These are phyloP conservation scores for Rhizophlyctis rosea DNA, from an alignment of 192 early-diverging fungal species.

Conservation along the genomic window DNA sequence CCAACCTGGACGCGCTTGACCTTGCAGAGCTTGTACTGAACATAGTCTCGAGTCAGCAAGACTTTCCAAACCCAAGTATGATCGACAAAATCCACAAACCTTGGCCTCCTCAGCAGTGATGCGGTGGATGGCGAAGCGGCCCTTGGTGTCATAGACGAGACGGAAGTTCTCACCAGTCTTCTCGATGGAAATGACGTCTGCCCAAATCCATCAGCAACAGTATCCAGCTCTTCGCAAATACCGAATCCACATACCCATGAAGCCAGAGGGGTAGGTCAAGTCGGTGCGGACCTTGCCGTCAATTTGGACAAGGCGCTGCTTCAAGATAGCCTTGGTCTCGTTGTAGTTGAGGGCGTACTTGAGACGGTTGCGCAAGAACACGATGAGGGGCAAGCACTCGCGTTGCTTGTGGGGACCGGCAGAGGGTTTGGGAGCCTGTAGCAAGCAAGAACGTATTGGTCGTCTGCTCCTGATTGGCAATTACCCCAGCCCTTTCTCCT, in stretches of 20 bases:
- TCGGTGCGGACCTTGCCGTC: constrained; percentile 98
- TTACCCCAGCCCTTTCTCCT: too few relatives aligned
- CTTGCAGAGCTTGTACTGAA: constrained; percentile 96
- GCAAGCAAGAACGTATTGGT: too few relatives aligned
- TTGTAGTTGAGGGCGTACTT: constrained; percentile 98
- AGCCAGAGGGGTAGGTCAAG: constrained; percentile 92
- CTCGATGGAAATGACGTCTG: constrained; percentile 88
- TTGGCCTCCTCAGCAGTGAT: constrained; percentile 97
- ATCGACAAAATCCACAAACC: constrained; percentile 20
- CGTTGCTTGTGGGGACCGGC: constrained; percentile 99
- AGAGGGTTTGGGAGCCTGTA: constrained; percentile 85
- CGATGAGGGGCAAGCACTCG: constrained; percentile 95
- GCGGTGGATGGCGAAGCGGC: constrained; percentile 99
- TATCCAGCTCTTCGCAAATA: constrained; percentile 2
- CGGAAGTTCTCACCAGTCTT: constrained; percentile 99
- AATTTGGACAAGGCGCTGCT: constrained; percentile 99
- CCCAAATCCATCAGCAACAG: constrained; percentile 6
- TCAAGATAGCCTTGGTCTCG: constrained; percentile 93
- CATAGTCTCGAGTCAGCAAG: not conserved
- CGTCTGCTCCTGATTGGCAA: not conserved
- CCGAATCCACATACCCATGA: constrained; percentile 80
- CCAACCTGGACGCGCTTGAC: constrained; percentile 94
- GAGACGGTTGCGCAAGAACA: constrained; percentile 99
- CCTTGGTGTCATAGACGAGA: constrained; percentile 99
- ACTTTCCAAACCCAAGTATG: not conserved